Evolutionary conservation across 371 early-diverging fungal genomes (phyloP), one percentile per base, ranked within the genome.

Genomic region (Zancudomyces culisetae): DNA sequence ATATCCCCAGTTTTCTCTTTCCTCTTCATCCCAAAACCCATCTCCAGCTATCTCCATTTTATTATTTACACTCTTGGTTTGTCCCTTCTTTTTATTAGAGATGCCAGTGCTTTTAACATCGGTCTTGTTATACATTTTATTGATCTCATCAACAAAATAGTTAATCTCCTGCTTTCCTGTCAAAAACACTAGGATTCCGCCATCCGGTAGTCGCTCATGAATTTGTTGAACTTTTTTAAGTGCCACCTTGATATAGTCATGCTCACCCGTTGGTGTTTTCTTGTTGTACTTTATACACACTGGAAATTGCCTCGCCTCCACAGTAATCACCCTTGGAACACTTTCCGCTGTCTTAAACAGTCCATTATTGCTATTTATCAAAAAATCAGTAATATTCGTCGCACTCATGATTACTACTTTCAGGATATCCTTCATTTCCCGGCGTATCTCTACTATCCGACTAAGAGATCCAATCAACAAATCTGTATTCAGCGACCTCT

Each of bases 391-490:
- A 0, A 94, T 86, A 28, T 87, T 79, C 0, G 99, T 98, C 45
- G 99, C 99, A 59, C 90, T 90, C 99, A 99, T 99, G 61, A 99
- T 87, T 26, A 98, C 77, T 19, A 99, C 69, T 69, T 89, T 90
- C 6, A 98, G 71, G 8, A 22, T 10, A 12, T 12, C 20, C 8
- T 45, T 10, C 54, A 63, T 53, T 45, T 71, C 68, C 3, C 68
- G 76, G 52, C 92, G 70, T 43, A 88, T 58, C 20, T 70, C 70
- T 8, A 83, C 76, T 3, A 87, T 83, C 49, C 93, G 75, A 35
- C 83, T 83, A 2, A 98, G 70, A 52, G 96, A 85, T 45, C 97
- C 94, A 55, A 99, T 85, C 21, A 99, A 66, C 28, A 98, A 83
- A 64, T 99, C 99, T 0, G 98, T 98, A 62, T 94, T 97, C 43